Conservation (phyloP, 257 asterid genomes). For the Scutellaria minor region DNA sequence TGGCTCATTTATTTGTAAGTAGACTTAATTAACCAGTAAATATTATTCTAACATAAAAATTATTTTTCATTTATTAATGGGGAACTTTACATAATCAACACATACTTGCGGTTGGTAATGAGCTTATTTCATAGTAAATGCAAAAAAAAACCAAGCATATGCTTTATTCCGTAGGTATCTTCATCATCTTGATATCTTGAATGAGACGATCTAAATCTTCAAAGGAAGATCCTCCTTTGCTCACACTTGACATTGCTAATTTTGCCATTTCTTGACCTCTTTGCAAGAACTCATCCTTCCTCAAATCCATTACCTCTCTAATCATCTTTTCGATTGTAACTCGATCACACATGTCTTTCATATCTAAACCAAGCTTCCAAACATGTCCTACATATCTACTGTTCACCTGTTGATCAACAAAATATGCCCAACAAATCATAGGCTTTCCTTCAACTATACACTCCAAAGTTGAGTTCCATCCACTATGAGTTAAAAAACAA, state of each 20-base stretch:
- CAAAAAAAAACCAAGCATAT: background rate
- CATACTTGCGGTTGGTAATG: too few relatives aligned
- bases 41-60: too few relatives aligned
- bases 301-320: conserved; percentile 54
- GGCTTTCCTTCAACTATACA: conserved; percentile 48
- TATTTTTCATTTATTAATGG: too few relatives aligned
- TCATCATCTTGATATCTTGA: conserved; percentile 38
- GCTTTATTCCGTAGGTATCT: background rate
- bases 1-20: too few relatives aligned
- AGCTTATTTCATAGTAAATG: background rate
- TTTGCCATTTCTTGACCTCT: conserved; percentile 38
- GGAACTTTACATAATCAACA: background rate
- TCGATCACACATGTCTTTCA: conserved; percentile 65
- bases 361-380: conserved; percentile 58
- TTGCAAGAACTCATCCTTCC: conserved; percentile 48
- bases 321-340: conserved; percentile 46
- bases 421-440: conserved; percentile 58
- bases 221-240: conserved; percentile 50
- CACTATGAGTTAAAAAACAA: conserved; percentile 49
- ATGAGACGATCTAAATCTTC: conserved; percentile 42
- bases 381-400: conserved; percentile 52
- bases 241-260: conserved; percentile 46
- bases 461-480: conserved; percentile 58
- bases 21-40: too few relatives aligned
- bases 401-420: conserved; percentile 55